These are phyloP conservation scores for Leucocoprinus leucothites DNA, from an alignment of 768 basidiomycete species.

Conservation along the genomic window DNA sequence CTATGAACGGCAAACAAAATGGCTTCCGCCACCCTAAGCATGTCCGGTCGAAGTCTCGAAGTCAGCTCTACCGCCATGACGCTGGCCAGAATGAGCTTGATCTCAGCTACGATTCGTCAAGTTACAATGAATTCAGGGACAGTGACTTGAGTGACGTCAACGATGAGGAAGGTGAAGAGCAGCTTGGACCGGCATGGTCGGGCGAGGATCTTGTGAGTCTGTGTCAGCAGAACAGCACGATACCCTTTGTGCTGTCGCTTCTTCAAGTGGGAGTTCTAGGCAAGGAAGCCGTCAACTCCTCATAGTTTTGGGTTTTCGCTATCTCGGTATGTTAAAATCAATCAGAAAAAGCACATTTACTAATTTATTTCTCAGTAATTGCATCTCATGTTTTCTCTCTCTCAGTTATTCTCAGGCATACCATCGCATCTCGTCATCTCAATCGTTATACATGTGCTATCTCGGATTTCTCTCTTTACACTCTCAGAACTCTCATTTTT, in stretches of 20 bases:
- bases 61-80: slow-evolving; percentile 62
- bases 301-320: slow-evolving; percentile 1
- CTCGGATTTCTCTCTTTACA: not conserved
- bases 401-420: slow-evolving; percentile 6
- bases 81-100: slow-evolving; percentile 65
- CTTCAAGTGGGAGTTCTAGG: slow-evolving; percentile 49
- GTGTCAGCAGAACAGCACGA: slow-evolving; percentile 87
- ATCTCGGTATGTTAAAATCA: slow-evolving; percentile 1
- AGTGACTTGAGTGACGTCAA: slow-evolving; percentile 26
- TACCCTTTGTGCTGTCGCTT: slow-evolving; percentile 69
- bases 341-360: not conserved
- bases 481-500: slow-evolving; percentile 2
- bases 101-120: slow-evolving; percentile 28
- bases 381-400: slow-evolving; percentile 7
- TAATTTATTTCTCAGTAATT: not conserved
- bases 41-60: slow-evolving; percentile 66
- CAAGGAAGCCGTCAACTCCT: slow-evolving; percentile 23
- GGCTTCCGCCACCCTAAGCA: slow-evolving; percentile 32
- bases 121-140: slow-evolving; percentile 26
- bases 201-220: slow-evolving; percentile 82
- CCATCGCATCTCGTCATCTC: slow-evolving; percentile 4
- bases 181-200: slow-evolving; percentile 47
- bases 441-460: slow-evolving; percentile 9
- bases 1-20: slow-evolving; percentile 6
- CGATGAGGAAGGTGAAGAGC: not conserved